Evolutionary conservation across 2,329 filamentous ascomycete genomes (phyloP).

Genomic region (Alternaria rosae): DNA sequence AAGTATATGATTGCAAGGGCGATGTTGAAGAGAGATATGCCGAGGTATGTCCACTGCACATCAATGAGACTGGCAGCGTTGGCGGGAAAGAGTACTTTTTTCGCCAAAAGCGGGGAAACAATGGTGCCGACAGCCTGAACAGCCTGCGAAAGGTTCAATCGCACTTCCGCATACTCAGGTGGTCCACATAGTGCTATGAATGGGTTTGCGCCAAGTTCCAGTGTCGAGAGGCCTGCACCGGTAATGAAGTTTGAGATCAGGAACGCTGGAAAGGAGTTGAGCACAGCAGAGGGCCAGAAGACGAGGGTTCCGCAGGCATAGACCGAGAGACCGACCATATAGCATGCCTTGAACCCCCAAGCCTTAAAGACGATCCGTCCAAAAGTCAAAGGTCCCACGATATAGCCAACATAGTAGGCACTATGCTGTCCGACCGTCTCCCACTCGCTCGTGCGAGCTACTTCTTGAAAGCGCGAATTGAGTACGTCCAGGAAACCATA

Average conservation of each 20-base stretch:
- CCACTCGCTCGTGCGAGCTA: constrained; percentile 67
- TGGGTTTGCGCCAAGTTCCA: constrained; percentile 68
- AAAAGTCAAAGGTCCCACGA: constrained; percentile 73
- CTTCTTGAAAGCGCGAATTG: constrained; percentile 72
- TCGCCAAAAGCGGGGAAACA: constrained; percentile 65
- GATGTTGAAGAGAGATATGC: constrained; percentile 67
- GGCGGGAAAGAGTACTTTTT: constrained; percentile 63
- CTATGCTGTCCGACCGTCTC: constrained; percentile 73
- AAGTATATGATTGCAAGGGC: constrained; percentile 66
- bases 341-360: constrained; percentile 70
- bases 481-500: constrained; percentile 86
- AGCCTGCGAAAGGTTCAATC: constrained; percentile 67
- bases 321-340: constrained; percentile 66
- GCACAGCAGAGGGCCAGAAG: constrained; percentile 70
- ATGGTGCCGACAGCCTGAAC: constrained; percentile 68
- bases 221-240: constrained; percentile 65
- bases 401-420: constrained; percentile 75
- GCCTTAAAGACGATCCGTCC: constrained; percentile 65
- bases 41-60: constrained; percentile 71
- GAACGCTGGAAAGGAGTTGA: constrained; percentile 67
- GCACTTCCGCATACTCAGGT: constrained; percentile 65
- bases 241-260: constrained; percentile 69
- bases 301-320: constrained; percentile 68
- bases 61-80: constrained; percentile 63
- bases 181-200: constrained; percentile 70